Conservation (phyloP, 768 basidiomycete species). For the Kwoniella sp. region DNA sequence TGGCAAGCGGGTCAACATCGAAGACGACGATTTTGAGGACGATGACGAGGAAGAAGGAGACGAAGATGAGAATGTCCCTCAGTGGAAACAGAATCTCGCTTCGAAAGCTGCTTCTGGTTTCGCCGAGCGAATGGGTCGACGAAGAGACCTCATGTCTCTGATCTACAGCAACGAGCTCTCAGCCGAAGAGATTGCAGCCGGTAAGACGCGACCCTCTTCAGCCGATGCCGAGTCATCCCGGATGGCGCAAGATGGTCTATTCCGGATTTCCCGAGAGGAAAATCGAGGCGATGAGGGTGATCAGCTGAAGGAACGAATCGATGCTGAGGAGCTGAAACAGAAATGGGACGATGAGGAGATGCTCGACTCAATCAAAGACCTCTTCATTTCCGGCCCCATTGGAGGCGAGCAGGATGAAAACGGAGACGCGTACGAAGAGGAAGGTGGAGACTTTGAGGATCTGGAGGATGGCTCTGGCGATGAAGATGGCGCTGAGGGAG, state of each 20-base stretch:
- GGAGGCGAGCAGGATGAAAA: conserved; percentile 42
- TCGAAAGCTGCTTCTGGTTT: conserved; percentile 61
- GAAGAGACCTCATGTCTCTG: conserved; percentile 78
- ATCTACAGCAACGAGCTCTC: conserved; percentile 74
- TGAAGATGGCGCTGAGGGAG: conserved; percentile 57
- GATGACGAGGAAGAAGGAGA: conserved; percentile 57
- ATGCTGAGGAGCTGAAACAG: conserved; percentile 60
- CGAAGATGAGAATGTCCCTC: conserved; percentile 61
- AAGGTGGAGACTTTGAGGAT: conserved; percentile 55
- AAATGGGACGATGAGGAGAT: conserved; percentile 84
- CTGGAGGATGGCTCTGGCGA: conserved; percentile 52
- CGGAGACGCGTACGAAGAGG: conserved; percentile 55
- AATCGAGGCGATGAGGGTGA: conserved; percentile 59
- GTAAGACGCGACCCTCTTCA: conserved; percentile 53
- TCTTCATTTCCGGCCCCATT: conserved; percentile 81
- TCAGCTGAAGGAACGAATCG: conserved; percentile 67
- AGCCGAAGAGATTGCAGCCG: conserved; percentile 67
- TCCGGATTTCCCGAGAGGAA: conserved; percentile 59
- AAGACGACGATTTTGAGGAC: conserved; percentile 56
- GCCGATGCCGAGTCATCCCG: conserved; percentile 44
- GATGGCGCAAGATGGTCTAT: conserved; percentile 66
- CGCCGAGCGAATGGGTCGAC: conserved; percentile 58
- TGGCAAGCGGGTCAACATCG: conserved; percentile 60
- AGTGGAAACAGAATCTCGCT: conserved; percentile 74
- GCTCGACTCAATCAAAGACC: conserved; percentile 77